Base-by-base conservation (phyloP, 2,329 filamentous ascomycete genomes). In the Paracorniculantispora psalliotae region DNA sequence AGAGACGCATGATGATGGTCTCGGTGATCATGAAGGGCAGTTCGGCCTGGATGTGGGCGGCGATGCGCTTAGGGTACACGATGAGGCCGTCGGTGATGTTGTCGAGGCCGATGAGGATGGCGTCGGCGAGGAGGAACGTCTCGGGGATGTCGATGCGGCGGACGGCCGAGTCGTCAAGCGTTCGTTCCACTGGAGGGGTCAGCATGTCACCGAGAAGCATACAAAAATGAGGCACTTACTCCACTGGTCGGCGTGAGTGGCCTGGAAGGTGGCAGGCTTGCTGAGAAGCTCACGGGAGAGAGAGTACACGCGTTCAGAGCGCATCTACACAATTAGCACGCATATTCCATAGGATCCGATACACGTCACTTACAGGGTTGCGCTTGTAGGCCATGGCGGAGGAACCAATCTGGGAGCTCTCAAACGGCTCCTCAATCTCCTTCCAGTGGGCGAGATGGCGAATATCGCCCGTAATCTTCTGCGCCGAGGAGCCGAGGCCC, bases 401-500 rank as follows among this genome's bases (percentile, higher is more conserved):
- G 47, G 79, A 84, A 28, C 88, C 89, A 65, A 92, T 91, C 75
- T 96, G 91, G 64, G 86, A 83, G 67, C 85, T 85, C 75, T 92
- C 89, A 66, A 91, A 90, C 0, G 90, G 90, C 77, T 92, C 90
- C 69, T 96, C 92, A 60, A 94, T 78, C 73, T 96, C 91, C 79
- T 96, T 96, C 75, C 86, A 82, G 67, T 82, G 79, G 6, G 88
- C 87, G 50, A 93, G 77, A 68, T 90, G 87, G 51, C 89, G 81
- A 64, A 94, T 89, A 67, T 93, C 89, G 49, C 81, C 81, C 51
- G 84, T 83, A 61, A 96, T 92, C 61, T 87, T 84, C 69, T 69
- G 67, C 0, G 85, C 89, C 0, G 90, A 91, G n/a, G 90, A 82
- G 25, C 90, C 92, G 54, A 96, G 85, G 1, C 86, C 90, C 33